Base-by-base conservation (phyloP, 2,329 filamentous ascomycete genomes). In the Exutisphaerella laricina region DNA sequence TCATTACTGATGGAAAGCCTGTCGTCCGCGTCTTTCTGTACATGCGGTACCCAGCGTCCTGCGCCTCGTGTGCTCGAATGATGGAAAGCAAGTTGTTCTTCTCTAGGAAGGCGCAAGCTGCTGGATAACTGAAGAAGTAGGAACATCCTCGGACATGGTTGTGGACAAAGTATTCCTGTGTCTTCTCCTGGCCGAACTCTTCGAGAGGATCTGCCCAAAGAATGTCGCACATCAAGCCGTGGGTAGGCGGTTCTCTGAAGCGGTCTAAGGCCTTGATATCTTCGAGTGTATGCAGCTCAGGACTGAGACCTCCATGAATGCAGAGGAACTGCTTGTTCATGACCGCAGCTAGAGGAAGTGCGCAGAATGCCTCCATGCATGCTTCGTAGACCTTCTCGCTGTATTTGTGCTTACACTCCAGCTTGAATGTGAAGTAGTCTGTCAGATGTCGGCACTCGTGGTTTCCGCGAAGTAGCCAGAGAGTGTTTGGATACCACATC, bases 291-390 rank as follows among this genome's bases (percentile, higher is more conserved):
- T 97, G 90, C 50, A 98, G 72, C 68, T 98, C 92, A 5, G 92
- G 92, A 66, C 89, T 96, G 57, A 98, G 73, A 51, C 92, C 92
- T 61, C 92, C 92, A 65, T 98, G 92, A 58, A 98, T 97, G 66
- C 92, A 98, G 56, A 98, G 73, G 69, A 98, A 98, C 68, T 98
- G 92, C 75, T 98, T 98, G 79, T 98, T 98, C 92, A 98, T 98
- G 56, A 98, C 83, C 20, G 92, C 92, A 44, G 92, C 92, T 57
- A 98, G 74, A 21, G 92, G 92, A 51, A 98, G 73, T 52, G 84
- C 78, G 71, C 92, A 98, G 76, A 98, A 98, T 0, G 92, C 94
- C 54, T 98, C 90, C 80, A 96, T 94, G 71, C 92, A 97, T 44
- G 92, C 90, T 62, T 98, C 90, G 66, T 98, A 98, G 47, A 98